A percentile compares a stretch with the other conserved stretches of the same genome.
These are phyloP conservation scores for Gonapodya sp. DNA, from an alignment of 192 early-diverging fungal species.

Conservation along the genomic window DNA sequence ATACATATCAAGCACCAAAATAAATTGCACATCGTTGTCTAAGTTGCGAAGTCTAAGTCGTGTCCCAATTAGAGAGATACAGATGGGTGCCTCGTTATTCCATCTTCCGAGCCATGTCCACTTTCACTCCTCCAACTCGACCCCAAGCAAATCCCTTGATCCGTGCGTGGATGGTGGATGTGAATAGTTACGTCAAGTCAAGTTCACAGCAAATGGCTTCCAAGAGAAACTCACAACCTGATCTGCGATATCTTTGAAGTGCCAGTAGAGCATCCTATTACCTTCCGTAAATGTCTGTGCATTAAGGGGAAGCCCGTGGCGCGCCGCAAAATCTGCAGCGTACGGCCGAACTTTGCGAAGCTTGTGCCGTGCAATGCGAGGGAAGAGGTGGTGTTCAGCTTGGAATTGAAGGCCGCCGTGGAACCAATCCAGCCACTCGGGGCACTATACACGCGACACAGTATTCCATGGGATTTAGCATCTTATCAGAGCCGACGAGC, in stretches of 20 bases:
- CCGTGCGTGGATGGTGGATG: not conserved
- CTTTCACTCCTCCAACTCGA: not conserved
- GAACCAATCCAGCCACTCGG: constrained; percentile 90
- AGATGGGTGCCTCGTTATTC: no score
- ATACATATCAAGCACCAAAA: no score
- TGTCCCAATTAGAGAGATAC: no score
- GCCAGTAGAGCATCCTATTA: constrained; percentile 64
- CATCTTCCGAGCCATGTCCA: not conserved
- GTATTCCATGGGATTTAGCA: not conserved
- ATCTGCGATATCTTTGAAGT: constrained; percentile 67
- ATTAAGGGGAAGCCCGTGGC: constrained; percentile 66
- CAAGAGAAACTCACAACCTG: constrained; percentile 32
- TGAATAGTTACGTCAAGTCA: no score
- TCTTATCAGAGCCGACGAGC: not conserved
- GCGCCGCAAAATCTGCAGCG: constrained; percentile 62
- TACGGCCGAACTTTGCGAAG: constrained; percentile 58
- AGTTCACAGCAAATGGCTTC: not conserved
- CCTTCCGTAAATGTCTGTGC: constrained; percentile 72
- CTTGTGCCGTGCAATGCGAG: constrained; percentile 85
- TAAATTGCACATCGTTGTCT: no score
- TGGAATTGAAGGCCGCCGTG: constrained; percentile 76
- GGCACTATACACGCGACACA: constrained; percentile 36
- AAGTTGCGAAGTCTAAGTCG: no score
- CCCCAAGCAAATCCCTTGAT: not conserved
- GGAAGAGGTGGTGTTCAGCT: constrained; percentile 92